These are phyloP conservation scores for Tulasnella sp. DNA, from an alignment of 768 basidiomycete genomes.

Conservation along the genomic window DNA sequence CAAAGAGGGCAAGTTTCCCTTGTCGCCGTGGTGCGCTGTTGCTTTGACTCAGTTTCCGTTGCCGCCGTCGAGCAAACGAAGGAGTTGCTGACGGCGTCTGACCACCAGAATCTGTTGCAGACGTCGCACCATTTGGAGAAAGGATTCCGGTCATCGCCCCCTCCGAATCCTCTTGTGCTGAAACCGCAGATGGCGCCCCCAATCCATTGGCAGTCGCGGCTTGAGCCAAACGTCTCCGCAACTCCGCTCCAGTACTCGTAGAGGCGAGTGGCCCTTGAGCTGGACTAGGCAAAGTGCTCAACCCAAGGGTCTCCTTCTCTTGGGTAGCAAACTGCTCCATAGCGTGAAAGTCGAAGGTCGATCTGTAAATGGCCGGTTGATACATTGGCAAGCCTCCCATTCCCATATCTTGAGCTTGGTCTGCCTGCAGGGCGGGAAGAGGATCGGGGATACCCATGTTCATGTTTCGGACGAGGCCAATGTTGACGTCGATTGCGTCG, in stretches of 20 bases:
- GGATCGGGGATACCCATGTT: not conserved
- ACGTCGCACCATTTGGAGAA: not conserved
- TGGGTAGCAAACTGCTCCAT: slow-evolving; percentile 68
- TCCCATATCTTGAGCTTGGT: slow-evolving; percentile 20
- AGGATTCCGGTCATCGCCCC: not conserved
- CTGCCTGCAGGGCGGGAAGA: slow-evolving; percentile 17
- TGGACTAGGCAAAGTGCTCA: slow-evolving; percentile 32
- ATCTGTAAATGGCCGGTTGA: slow-evolving; percentile 41
- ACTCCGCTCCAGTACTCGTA: slow-evolving; percentile 7
- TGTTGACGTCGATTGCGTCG: too few species aligned
- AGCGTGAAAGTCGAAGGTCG: slow-evolving; percentile 54
- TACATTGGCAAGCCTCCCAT: slow-evolving; percentile 53
- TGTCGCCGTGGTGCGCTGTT: slow-evolving; percentile 46
- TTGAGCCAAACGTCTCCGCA: slow-evolving; percentile 9
- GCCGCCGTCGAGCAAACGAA: slow-evolving; percentile 38
- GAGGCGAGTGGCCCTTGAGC: not conserved
- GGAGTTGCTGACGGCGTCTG: not conserved
- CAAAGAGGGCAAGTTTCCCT: slow-evolving; percentile 88
- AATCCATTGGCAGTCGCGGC: slow-evolving; percentile 11
- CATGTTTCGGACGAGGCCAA: not conserved
- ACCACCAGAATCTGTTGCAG: not conserved
- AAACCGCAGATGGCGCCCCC: not conserved
- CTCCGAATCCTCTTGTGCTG: not conserved
- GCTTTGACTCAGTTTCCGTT: slow-evolving; percentile 80
- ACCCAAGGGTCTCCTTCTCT: slow-evolving; percentile 55